Conservation (phyloP, 2,329 filamentous ascomycete genomes). For the Tolypocladium sp. region DNA sequence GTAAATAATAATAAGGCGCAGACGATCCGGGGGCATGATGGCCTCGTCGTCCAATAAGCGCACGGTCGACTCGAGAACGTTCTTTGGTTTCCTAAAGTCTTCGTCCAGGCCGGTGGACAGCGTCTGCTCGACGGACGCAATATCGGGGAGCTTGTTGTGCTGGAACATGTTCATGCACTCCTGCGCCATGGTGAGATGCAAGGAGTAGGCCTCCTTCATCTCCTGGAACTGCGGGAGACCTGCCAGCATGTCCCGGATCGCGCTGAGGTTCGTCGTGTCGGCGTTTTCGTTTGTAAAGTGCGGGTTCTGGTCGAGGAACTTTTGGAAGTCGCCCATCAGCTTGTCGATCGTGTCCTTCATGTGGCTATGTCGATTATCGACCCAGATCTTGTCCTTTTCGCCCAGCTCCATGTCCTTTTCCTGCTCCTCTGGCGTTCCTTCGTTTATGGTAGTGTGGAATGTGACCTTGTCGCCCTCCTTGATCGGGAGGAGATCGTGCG, state of each 20-base stretch:
- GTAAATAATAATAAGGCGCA: slow-evolving; percentile 81
- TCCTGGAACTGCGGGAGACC: slow-evolving; percentile 90
- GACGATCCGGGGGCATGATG: slow-evolving; percentile 61
- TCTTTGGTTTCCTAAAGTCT: slow-evolving; percentile 84
- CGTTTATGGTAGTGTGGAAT: slow-evolving; percentile 72
- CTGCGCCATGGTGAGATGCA: slow-evolving; percentile 94
- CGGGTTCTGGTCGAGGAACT: slow-evolving; percentile 82
- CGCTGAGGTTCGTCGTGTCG: slow-evolving; percentile 69
- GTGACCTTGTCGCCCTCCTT: slow-evolving; percentile 82
- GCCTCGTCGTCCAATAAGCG: slow-evolving; percentile 80
- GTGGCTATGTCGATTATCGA: slow-evolving; percentile 85
- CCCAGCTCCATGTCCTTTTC: slow-evolving; percentile 85
- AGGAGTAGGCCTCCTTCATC: slow-evolving; percentile 88
- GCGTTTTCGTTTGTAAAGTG: slow-evolving; percentile 74
- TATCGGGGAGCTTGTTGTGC: slow-evolving; percentile 71
- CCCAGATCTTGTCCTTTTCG: slow-evolving; percentile 91
- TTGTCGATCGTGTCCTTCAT: slow-evolving; percentile 98
- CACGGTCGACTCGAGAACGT: slow-evolving; percentile 76
- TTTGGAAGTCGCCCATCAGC: slow-evolving; percentile 84
- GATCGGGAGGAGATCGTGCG: slow-evolving; percentile 82
- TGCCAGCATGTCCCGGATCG: slow-evolving; percentile 95
- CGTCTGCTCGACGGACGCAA: slow-evolving; percentile 82
- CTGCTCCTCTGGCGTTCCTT: slow-evolving; percentile 60
- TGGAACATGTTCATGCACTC: slow-evolving; percentile 95
- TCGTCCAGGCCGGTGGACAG: slow-evolving; percentile 89